Conservation (phyloP, 2,329 filamentous ascomycete genomes). For the Beauveria asiatica region DNA sequence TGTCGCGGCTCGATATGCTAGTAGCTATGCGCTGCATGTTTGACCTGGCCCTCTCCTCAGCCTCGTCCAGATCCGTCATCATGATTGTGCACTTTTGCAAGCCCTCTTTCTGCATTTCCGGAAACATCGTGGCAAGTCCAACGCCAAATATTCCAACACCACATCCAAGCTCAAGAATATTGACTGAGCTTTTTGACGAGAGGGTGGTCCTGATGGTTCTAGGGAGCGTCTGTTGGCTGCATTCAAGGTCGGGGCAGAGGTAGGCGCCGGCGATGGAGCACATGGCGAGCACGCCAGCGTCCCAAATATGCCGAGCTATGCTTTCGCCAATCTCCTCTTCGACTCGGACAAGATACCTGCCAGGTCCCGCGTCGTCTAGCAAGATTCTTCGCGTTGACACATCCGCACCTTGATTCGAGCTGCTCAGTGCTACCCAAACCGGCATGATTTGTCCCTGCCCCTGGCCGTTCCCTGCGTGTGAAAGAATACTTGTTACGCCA, state of each 20-base stretch:
- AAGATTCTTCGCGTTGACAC: constrained; percentile 23
- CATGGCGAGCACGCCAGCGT: constrained; percentile 42
- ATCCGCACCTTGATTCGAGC: constrained; percentile 16
- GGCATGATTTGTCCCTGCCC: constrained; percentile 34
- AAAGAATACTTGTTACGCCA: constrained; percentile 18
- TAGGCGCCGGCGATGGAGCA: constrained; percentile 24
- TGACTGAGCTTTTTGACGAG: constrained; percentile 21
- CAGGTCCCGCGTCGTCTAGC: constrained; percentile 17
- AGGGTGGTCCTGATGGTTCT: constrained; percentile 24
- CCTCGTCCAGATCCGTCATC: constrained; percentile 48
- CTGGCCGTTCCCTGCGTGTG: constrained; percentile 12
- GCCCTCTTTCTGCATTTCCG: constrained; percentile 14
- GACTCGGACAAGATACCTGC: constrained; percentile 28
- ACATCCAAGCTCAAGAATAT: constrained; percentile 46
- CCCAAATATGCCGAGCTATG: constrained; percentile 52
- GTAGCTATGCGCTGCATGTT: constrained; percentile 33
- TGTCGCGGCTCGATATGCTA: constrained; percentile 19
- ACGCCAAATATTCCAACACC: constrained; percentile 49
- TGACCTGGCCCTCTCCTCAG: constrained; percentile 37
- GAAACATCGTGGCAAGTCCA: constrained; percentile 33
- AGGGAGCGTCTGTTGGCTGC: constrained; percentile 22
- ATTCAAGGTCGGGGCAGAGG: constrained; percentile 18
- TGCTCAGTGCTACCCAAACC: constrained; percentile 29
- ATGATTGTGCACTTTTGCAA: constrained; percentile 28
- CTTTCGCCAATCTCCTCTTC: constrained; percentile 52